Evolutionary conservation across 768 basidiomycete species (phyloP), one percentile per base, ranked within the genome.

Genomic region (Macrocybe gigantea): DNA sequence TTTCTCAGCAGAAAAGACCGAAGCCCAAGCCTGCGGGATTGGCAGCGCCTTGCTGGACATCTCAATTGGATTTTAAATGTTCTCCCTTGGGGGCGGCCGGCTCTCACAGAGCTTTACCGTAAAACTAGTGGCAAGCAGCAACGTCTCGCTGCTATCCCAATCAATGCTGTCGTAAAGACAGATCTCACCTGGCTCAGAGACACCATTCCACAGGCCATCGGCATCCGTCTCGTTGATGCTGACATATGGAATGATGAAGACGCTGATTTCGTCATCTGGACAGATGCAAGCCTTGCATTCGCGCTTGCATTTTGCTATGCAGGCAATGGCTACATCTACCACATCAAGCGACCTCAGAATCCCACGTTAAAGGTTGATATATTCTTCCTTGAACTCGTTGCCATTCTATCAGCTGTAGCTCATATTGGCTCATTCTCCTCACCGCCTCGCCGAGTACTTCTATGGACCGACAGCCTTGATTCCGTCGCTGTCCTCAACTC

Each of bases 11-110:
- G 34, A 5, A 13, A 10, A 1, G 12, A 33, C 5, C 29, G 22
- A 2, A 14, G 32, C 10, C 34, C 45, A 6, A 9, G 36, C 3
- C 35, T 46, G 14, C 45, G 14, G 3, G 34, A 37, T 15, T 46
- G 45, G 45, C 33, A 41, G 47, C 11, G 34, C 5, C 40, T 48
- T 29, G 22, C 47, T 5, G 38, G 38, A 7, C 47, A 48, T 29
- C 47, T 45, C 34, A 45, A 45, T 31, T 45, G 44, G 44, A 35
- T 45, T 30, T 34, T 45, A 12, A 45, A 45, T 29, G 13, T 45
- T 31, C 44, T 45, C 10, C 44, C 44, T 5, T 45, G 44, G 44
- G 44, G 44, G 5, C 7, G 31, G 5, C 44, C 44, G 15, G 44
- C 44, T 10, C 33, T 45, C 5, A 5, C 44, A 30, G 9, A 33